Evolutionary conservation across 2,329 filamentous ascomycete species (phyloP), one percentile per base, ranked within the genome.

Genomic region (Alternaria sp.): DNA sequence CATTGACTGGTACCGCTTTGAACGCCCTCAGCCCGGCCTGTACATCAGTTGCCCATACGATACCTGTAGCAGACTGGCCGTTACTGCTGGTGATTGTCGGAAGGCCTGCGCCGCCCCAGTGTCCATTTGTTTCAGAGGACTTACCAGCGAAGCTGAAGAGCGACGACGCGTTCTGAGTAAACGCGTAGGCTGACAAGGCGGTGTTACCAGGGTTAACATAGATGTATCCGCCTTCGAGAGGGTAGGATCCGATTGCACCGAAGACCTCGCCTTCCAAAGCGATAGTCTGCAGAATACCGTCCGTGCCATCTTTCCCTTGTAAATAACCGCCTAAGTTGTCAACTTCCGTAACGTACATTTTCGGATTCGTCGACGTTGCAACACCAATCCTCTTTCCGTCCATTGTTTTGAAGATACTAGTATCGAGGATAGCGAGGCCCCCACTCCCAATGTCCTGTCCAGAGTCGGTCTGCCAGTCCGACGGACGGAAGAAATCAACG

Each of bases 31-130:
- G 64, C 3, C 80, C 80, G n/a, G 62, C 66, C 59, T 76, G 74
- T 26, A 77, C 74, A 58, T 81, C 80, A 1, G 76, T 73, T 20
- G 81, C 66, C 80, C 80, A 82, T 7, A 81, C 68, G 11, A 67
- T 62, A 3, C 65, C 63, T 32, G 48, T 66, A 3, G 61, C 60
- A 36, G 56, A 41, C 34, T 81, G 74, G 5, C 71, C 80, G 14
- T 76, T 78, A 4, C 79, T 77, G 9, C 73, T 76, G 1, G 78
- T 81, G 7, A 81, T 68, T 0, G 78, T 80, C 7, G 77, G 74
- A 7, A 76, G 66, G 14, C 76, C 77, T 3, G 67, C 67, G 34
- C 75, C 75, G 11, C 73, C 73, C 46, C 69, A 55, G 16, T 68
- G 68, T 47, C 72, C 66, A 51, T 69, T 71, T 14, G 39, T 42